Conservation (phyloP, 2,329 filamentous ascomycete species). For the Pseudofabraea citricarpa region DNA sequence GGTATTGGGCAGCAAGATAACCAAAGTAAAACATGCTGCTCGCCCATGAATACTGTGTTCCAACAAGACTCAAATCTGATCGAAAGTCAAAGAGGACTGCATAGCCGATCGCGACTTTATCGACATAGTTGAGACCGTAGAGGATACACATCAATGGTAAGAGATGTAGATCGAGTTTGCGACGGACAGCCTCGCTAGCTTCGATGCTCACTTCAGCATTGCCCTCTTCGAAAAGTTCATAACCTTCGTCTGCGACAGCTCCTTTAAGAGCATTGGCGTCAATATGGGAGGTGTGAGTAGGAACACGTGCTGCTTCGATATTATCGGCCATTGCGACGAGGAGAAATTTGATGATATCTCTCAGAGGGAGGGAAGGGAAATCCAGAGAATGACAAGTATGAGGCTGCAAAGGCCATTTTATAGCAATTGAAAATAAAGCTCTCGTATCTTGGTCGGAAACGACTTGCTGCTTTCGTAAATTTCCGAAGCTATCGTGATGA, state of each 20-base stretch:
- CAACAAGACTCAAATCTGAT: conserved; percentile 31
- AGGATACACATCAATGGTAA: conserved; percentile 1
- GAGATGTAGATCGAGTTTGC: conserved; percentile 1
- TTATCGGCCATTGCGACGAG: not conserved
- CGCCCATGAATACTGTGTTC: conserved; percentile 40
- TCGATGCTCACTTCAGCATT: not conserved
- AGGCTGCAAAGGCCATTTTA: too few species aligned
- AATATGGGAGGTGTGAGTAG: not conserved
- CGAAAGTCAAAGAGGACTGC: not conserved
- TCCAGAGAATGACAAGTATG: too few species aligned
- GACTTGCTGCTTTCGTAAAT: too few species aligned
- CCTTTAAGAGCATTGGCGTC: not conserved
- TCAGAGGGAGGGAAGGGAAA: too few species aligned
- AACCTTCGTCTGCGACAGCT: not conserved
- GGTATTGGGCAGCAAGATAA: not conserved
- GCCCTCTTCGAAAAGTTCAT: conserved; percentile 1
- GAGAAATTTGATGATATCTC: too few species aligned
- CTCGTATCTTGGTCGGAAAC: too few species aligned
- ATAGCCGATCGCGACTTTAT: conserved; percentile 1
- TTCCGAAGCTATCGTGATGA: too few species aligned
- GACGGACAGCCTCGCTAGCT: not conserved
- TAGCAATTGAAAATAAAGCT: too few species aligned
- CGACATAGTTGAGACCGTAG: conserved; percentile 2
- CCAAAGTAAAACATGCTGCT: conserved; percentile 38
- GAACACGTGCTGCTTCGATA: not conserved